Evolutionary conservation across 192 early-diverging fungal genomes (phyloP).

Genomic region (Coemansia sp.): DNA sequence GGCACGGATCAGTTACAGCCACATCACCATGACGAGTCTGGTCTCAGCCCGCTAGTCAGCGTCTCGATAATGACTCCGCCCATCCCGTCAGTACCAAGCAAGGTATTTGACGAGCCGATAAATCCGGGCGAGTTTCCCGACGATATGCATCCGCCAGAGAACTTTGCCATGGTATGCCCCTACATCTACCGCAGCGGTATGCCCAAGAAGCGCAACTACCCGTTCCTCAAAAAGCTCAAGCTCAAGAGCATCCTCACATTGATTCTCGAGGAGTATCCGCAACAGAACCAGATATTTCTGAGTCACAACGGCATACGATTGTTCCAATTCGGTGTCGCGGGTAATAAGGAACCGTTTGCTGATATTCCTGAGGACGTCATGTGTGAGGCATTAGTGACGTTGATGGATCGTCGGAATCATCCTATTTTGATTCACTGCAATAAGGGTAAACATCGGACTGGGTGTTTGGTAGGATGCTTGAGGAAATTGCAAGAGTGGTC

Average conservation of each 20-base stretch:
- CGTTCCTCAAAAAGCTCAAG: constrained; percentile 83
- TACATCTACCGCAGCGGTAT: constrained; percentile 94
- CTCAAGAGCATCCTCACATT: constrained; percentile 92
- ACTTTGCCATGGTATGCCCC: constrained; percentile 94
- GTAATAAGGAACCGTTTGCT: constrained; percentile 78
- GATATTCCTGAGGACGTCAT: constrained; percentile 53
- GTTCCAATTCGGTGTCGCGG: constrained; percentile 86
- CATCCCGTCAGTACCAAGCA: background rate
- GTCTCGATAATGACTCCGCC: constrained; percentile 32
- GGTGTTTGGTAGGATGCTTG: constrained; percentile 92
- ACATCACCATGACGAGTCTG: background rate
- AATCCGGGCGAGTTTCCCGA: constrained; percentile 26
- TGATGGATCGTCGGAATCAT: constrained; percentile 68
- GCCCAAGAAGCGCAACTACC: constrained; percentile 89
- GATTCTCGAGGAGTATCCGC: constrained; percentile 88
- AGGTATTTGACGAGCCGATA: background rate
- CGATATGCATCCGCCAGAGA: constrained; percentile 82
- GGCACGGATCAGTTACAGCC: background rate
- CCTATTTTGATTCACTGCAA: constrained; percentile 95
- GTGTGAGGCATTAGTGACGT: constrained; percentile 22
- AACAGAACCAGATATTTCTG: constrained; percentile 84
- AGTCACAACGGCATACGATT: constrained; percentile 74
- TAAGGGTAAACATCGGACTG: constrained; percentile 98
- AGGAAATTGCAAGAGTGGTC: constrained; percentile 95
- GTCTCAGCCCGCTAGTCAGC: constrained; percentile 24